Evolutionary conservation across 139 green algal genomes (phyloP).

Genomic region (Volvox reticuliferus): DNA sequence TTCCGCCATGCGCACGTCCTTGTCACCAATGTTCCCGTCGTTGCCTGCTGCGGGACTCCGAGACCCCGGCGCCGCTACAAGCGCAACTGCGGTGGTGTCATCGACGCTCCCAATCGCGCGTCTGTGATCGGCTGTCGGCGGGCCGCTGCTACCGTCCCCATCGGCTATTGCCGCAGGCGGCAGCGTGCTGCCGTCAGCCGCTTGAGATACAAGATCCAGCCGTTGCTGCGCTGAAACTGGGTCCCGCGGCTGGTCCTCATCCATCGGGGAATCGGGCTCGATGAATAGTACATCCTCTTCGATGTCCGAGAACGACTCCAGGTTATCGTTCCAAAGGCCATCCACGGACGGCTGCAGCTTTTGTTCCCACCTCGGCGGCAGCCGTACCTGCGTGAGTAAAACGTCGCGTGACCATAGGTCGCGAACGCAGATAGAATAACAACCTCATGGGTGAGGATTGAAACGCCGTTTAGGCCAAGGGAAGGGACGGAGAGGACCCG

Average conservation of each 20-base stretch:
- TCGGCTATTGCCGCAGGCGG: background rate
- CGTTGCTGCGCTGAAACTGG: background rate
- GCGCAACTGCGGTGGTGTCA: background rate
- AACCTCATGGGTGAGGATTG: too few species aligned
- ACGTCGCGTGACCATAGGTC: too few species aligned
- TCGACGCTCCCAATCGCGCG: too few species aligned
- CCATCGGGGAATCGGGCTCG: background rate
- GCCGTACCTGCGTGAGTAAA: background rate
- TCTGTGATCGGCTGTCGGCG: too few species aligned
- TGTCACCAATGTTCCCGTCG: background rate
- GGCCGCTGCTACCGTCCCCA: too few species aligned
- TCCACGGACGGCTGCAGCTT: background rate
- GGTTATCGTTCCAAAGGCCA: background rate
- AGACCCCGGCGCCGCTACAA: background rate
- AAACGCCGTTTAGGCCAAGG: too few species aligned
- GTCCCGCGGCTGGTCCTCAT: background rate
- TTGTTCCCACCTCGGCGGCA: background rate
- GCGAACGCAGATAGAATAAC: too few species aligned
- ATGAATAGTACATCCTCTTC: slow-evolving; percentile 35
- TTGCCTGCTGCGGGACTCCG: background rate
- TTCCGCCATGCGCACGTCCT: background rate
- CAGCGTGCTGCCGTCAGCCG: background rate
- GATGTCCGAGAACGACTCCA: slow-evolving; percentile 38
- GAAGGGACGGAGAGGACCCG: too few species aligned
- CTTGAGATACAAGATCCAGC: background rate